phyloP scores from a whole-genome alignment of 805 yeast genomes.

The Teunomyces stri region DNA sequence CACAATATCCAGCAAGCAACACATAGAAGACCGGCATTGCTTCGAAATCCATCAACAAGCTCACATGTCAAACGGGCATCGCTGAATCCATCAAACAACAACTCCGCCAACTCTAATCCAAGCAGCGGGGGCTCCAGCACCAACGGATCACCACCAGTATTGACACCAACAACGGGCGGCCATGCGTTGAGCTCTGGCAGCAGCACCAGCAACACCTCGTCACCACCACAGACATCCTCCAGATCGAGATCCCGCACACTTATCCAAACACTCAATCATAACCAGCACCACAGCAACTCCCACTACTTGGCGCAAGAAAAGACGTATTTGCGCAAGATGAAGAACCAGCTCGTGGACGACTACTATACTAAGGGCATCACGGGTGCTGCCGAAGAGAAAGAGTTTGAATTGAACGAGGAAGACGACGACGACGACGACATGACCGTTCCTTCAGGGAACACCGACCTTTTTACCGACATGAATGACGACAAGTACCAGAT shows the following conservation, averaged over 20 bases:
- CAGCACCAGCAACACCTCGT: background rate
- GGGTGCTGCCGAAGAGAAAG: conserved; percentile 31
- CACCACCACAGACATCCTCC: background rate
- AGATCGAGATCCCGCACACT: conserved; percentile 17
- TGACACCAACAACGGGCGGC: background rate
- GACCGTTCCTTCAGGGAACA: conserved; percentile 30
- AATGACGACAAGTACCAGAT: conserved; percentile 48
- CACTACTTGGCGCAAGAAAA: conserved; percentile 63
- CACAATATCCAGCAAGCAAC: background rate
- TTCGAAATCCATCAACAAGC: conserved; percentile 1
- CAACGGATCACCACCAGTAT: background rate
- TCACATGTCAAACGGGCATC: background rate
- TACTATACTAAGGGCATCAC: conserved; percentile 68
- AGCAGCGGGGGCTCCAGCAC: background rate
- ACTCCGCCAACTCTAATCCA: background rate
- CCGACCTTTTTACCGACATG: conserved; percentile 36
- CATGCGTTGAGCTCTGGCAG: background rate
- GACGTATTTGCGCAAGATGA: conserved; percentile 60
- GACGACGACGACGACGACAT: conserved; percentile 32
- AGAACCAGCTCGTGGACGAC: conserved; percentile 62
- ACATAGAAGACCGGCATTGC: background rate
- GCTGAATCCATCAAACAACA: background rate
- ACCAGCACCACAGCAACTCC: conserved; percentile 19
- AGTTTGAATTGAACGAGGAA: conserved; percentile 21
- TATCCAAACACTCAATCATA: conserved; percentile 16